Conservation (phyloP, 768 basidiomycete species). For the Tulasnella sp. region DNA sequence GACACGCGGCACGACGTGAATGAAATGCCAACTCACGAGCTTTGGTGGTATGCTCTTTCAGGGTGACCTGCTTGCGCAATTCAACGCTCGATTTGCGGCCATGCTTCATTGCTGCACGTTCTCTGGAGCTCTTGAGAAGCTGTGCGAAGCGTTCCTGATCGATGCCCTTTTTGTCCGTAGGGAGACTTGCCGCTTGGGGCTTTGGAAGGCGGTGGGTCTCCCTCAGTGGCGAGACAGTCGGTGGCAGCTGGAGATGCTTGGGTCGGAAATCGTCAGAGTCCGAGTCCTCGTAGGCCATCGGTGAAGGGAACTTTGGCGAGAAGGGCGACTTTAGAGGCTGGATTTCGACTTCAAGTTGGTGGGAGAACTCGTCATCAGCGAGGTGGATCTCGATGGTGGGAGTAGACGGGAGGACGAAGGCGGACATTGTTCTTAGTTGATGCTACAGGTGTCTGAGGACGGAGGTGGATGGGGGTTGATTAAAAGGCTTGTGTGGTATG, state of each 20-base stretch:
- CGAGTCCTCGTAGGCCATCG: constrained; percentile 40
- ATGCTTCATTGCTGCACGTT: constrained; percentile 31
- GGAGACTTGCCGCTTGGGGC: constrained; percentile 32
- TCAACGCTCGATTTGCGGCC: constrained; percentile 27
- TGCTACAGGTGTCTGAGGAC: neutral
- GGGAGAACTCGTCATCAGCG: constrained; percentile 7
- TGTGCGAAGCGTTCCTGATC: constrained; percentile 51
- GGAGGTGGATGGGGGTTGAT: neutral
- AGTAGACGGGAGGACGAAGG: neutral
- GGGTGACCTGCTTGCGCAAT: constrained; percentile 62
- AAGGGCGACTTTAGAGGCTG: neutral
- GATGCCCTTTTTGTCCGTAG: constrained; percentile 38
- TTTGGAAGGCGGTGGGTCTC: constrained; percentile 36
- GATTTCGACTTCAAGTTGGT: neutral
- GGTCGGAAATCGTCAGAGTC: constrained; percentile 24
- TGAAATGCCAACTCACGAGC: constrained; percentile 60
- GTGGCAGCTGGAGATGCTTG: constrained; percentile 36
- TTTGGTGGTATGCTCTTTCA: constrained; percentile 61
- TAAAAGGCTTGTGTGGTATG: neutral
- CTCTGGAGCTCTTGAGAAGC: constrained; percentile 48
- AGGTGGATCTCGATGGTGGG: constrained; percentile 13
- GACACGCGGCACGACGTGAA: neutral
- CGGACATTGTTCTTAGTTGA: constrained; percentile 1
- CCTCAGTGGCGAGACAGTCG: constrained; percentile 32
- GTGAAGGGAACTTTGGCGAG: constrained; percentile 17